These are phyloP conservation scores for Chrysoporthe cubensis DNA, from an alignment of 2,329 filamentous ascomycete species.

Conservation along the genomic window DNA sequence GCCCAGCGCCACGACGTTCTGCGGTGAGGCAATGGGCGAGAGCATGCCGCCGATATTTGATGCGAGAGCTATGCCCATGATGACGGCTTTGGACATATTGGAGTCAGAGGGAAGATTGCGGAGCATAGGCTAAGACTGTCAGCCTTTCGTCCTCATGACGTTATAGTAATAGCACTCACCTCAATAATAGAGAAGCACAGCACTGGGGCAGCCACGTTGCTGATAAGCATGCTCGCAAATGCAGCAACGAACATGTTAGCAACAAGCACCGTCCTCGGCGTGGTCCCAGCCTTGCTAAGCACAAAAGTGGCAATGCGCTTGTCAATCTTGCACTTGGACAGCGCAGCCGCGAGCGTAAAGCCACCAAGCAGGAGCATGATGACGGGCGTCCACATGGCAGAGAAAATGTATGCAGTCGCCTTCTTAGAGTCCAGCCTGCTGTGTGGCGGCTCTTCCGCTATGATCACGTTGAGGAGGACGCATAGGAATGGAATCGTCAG, in stretches of 20 bases:
- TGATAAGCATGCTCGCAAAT: constrained; percentile 98
- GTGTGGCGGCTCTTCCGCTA: constrained; percentile 70
- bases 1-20: constrained; percentile 94
- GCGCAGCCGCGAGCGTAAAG: constrained; percentile 91
- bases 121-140: constrained; percentile 72
- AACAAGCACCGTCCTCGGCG: constrained; percentile 85
- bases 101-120: constrained; percentile 90
- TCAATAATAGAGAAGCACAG: constrained; percentile 98
- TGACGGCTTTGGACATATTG: constrained; percentile 90
- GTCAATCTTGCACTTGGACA: constrained; percentile 97
- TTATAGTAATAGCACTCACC: constrained; percentile 49
- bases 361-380: constrained; percentile 97
- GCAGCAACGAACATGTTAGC: constrained; percentile 99
- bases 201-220: constrained; percentile 95
- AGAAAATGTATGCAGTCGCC: constrained; percentile 83
- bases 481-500: constrained; percentile 91
- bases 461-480: constrained; percentile 83
- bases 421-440: constrained; percentile 75
- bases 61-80: constrained; percentile 91
- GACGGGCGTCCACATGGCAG: constrained; percentile 98
- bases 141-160: not conserved
- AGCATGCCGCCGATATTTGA: constrained; percentile 97
- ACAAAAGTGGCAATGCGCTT: constrained; percentile 97
- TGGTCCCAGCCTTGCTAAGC: constrained; percentile 92
- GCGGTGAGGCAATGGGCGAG: constrained; percentile 94